Percentiles rank a stretch among this genome's conserved stretches.
Conservation (phyloP, 495 filamentous ascomycete genomes). For the Neurospora tetrasperma region DNA sequence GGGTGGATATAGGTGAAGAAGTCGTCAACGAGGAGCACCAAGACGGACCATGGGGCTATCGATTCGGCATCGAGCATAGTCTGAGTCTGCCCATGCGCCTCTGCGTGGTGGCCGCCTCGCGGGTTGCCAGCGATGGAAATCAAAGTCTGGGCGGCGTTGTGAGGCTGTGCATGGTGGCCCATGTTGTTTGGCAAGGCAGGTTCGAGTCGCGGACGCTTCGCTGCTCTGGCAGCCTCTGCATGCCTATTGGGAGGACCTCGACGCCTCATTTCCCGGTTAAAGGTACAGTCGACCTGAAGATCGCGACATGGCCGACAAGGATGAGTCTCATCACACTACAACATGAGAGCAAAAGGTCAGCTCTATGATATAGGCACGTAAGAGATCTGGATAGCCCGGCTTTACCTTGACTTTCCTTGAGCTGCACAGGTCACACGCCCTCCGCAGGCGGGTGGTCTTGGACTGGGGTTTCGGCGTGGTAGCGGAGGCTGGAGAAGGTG, state of each 20-base stretch:
- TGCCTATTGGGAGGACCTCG: conserved; percentile 80
- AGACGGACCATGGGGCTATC: conserved; percentile 58
- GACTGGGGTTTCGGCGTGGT: conserved; percentile 14
- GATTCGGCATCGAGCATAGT: conserved; percentile 51
- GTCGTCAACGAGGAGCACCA: conserved; percentile 67
- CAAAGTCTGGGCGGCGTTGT: conserved; percentile 40
- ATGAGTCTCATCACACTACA: conserved; percentile 69
- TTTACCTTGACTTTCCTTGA: conserved; percentile 78
- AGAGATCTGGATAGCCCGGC: not conserved
- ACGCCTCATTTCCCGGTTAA: conserved; percentile 63
- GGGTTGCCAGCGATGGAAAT: conserved; percentile 27
- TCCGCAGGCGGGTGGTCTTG: conserved; percentile 49
- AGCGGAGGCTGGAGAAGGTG: conserved; percentile 17
- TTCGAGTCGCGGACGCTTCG: conserved; percentile 53
- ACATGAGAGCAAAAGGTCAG: not conserved
- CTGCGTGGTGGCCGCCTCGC: not conserved
- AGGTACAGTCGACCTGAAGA: conserved; percentile 77
- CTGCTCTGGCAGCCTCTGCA: conserved; percentile 57
- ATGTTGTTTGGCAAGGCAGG: conserved; percentile 8
- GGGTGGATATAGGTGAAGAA: conserved; percentile 88
- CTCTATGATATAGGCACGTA: not conserved
- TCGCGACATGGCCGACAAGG: conserved; percentile 72
- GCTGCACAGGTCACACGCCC: conserved; percentile 79
- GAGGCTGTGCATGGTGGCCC: conserved; percentile 21
- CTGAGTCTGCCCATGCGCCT: conserved; percentile 4